Percentiles rank a stretch among this genome's conserved stretches.
phyloP scores from a whole-genome alignment of 2,329 filamentous ascomycete species.

The Neocucurbitaria cava region DNA sequence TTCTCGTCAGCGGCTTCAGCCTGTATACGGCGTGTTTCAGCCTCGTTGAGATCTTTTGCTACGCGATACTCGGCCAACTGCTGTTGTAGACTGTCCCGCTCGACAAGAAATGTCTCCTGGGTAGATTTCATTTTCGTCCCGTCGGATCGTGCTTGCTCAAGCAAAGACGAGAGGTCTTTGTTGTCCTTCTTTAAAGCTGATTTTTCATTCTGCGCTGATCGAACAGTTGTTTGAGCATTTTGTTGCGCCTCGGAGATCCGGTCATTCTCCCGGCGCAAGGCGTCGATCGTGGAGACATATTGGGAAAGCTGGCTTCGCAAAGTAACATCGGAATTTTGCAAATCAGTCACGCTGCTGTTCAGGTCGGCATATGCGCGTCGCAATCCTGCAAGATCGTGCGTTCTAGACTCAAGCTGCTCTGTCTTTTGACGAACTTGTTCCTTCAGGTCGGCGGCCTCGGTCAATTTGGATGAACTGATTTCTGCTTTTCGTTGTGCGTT shows the following conservation, averaged over 20 bases:
- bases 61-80: constrained; percentile 14
- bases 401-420: constrained; percentile 6
- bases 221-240: constrained; percentile 10
- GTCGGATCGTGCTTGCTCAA: constrained; percentile 15
- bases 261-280: constrained; percentile 19
- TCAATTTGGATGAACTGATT: neutral
- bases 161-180: constrained; percentile 4
- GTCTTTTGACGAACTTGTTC: constrained; percentile 12
- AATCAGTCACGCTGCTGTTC: neutral
- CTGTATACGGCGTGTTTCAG: constrained; percentile 10
- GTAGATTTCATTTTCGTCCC: constrained; percentile 13
- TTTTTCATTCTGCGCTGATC: constrained; percentile 5
- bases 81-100: constrained; percentile 17
- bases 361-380: constrained; percentile 3
- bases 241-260: constrained; percentile 4
- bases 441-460: constrained; percentile 14
- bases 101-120: constrained; percentile 4
- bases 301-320: constrained; percentile 15
- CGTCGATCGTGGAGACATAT: constrained; percentile 12
- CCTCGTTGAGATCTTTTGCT: constrained; percentile 5
- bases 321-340: constrained; percentile 12
- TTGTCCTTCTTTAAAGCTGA: constrained; percentile 18
- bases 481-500: constrained; percentile 3
- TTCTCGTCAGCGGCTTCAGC: constrained; percentile 4
- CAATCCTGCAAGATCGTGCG: constrained; percentile 4